Percentiles rank a stretch among this genome's conserved stretches.
These are phyloP conservation scores for Cinchona pubescens DNA, from an alignment of 257 asterid genomes.

Conservation along the genomic window DNA sequence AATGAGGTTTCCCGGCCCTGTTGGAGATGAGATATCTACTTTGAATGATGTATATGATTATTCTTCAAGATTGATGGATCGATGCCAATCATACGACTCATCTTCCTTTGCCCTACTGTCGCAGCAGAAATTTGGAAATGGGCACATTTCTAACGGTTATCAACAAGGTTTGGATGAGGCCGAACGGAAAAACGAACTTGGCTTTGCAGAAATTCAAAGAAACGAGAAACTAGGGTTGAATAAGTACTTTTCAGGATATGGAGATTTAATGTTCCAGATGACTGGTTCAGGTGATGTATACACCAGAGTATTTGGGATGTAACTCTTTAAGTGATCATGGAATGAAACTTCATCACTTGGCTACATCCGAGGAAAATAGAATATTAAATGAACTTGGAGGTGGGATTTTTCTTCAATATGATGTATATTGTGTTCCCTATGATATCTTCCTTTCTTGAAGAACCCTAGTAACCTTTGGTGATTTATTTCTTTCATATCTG, in stretches of 20 bases:
- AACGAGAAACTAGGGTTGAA: conserved; percentile 56
- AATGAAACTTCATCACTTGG: conserved; percentile 24
- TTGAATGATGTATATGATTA: conserved; percentile 37
- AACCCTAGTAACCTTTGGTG: neutral
- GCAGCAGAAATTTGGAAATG: conserved; percentile 46
- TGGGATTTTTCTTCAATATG: conserved; percentile 4
- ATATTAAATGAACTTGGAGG: conserved; percentile 14
- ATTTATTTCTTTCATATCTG: neutral
- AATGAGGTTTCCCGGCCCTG: conserved; percentile 32
- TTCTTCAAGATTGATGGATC: conserved; percentile 47
- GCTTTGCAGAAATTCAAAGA: conserved; percentile 45
- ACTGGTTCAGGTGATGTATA: conserved; percentile 62
- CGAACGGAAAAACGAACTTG: conserved; percentile 47
- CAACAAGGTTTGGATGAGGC: conserved; percentile 40
- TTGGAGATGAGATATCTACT: conserved; percentile 34
- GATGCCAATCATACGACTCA: conserved; percentile 36
- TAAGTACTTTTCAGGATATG: conserved; percentile 60
- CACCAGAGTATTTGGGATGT: conserved; percentile 62
- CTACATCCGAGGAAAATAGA: conserved; percentile 21
- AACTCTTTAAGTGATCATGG: conserved; percentile 18
- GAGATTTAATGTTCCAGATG: conserved; percentile 51
- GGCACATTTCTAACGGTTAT: conserved; percentile 44
- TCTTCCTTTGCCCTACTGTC: conserved; percentile 42
- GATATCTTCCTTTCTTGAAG: neutral
- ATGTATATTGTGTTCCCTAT: conserved; percentile 23